Conservation (phyloP, 352 stramenopile genomes). For the Pythium grandisporangium region DNA sequence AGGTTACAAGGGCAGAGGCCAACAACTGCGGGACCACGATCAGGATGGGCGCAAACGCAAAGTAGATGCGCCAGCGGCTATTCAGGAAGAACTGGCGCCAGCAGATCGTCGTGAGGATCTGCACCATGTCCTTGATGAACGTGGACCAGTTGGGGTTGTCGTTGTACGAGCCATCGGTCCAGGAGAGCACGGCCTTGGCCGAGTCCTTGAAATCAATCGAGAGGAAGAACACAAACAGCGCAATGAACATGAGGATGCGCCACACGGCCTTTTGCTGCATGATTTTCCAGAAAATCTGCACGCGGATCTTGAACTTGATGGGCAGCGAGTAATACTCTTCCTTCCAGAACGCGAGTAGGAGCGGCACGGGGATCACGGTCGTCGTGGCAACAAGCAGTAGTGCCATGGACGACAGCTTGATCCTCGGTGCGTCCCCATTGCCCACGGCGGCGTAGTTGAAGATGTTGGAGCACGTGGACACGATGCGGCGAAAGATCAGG, state of each 20-base stretch:
- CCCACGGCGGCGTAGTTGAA: conserved; percentile 41
- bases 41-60: conserved; percentile 34
- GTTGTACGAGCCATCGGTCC: conserved; percentile 26
- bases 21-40: conserved; percentile 41
- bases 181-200: conserved; percentile 23
- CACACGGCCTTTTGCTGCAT: conserved; percentile 72
- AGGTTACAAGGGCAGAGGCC: conserved; percentile 24
- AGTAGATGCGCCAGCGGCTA: conserved; percentile 43
- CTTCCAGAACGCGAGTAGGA: conserved; percentile 48
- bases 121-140: conserved; percentile 36
- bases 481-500: conserved; percentile 47
- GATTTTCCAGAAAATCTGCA: conserved; percentile 64
- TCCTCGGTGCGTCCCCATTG: conserved; percentile 19
- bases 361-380: conserved; percentile 32
- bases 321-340: conserved; percentile 57
- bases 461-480: conserved; percentile 40
- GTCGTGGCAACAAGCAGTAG: conserved; percentile 44
- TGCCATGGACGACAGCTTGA: conserved; percentile 30
- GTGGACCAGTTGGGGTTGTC: conserved; percentile 32
- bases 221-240: conserved; percentile 48
- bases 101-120: conserved; percentile 37
- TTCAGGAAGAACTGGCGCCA: conserved; percentile 60
- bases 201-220: conserved; percentile 46
- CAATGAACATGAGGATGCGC: conserved; percentile 55
- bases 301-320: conserved; percentile 47